Base-by-base conservation (phyloP, 352 stramenopile genomes). In the Pythium pyrilobum region DNA sequence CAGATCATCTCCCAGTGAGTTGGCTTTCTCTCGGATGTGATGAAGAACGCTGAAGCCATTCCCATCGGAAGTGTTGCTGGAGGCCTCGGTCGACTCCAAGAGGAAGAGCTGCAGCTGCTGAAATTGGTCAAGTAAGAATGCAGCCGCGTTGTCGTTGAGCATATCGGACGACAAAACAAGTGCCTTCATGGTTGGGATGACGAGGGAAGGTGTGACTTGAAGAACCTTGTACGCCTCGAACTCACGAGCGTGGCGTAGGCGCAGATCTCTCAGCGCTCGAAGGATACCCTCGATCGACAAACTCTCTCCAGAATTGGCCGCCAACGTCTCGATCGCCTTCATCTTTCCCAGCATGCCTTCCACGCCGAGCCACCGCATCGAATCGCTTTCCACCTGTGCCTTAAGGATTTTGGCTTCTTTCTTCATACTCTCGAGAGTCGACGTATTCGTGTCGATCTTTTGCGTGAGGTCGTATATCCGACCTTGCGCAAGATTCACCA, bases 401-500 rank as follows among this genome's bases (percentile, higher is more conserved):
- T 67, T 66, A 15, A 92, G 72, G 28, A 92, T 78, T 54, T 74
- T 78, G 1, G 65, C 61, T 45, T 92, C 81, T 61, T 86, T 83
- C 24, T 67, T 74, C 67, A 92, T 78, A 21, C 62, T 76, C 7
- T 59, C 59, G 13, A 89, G 37, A 23, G 49, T 81, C 46, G 72
- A 66, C 7, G 50, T 59, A 57, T 81, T 87, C 0, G 55, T 57
- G 5, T 73, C 68, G 37, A 87, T 80, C 50, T 90, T 89, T 39
- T 89, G 75, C 18, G 65, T 91, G 34, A 91, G 48, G 52, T 88
- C 78, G 38, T 75, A 83, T 52, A 96, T 89, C 29, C 83, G 67
- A 8, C 77, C 74, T 64, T 96, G 78, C 3, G 86, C 68, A 3
- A 92, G 52, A 56, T 92, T 92, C 34, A 97, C 86, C 15, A 96